phyloP scores from a whole-genome alignment of 2,329 filamentous ascomycete species.

The Cercospora sp. region DNA sequence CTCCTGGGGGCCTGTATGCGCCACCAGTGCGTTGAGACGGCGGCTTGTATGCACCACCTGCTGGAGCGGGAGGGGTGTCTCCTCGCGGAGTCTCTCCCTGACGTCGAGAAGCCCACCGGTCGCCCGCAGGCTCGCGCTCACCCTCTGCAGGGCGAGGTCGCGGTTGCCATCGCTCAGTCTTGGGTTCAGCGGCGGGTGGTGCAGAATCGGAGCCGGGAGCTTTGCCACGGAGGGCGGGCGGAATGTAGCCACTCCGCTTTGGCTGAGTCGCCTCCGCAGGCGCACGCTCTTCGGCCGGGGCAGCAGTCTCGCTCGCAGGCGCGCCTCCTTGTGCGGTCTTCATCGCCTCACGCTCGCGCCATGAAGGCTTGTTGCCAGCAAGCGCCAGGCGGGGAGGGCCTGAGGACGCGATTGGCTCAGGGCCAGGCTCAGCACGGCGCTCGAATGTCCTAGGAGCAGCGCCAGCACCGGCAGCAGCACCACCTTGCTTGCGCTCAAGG shows the following conservation, averaged over 20 bases:
- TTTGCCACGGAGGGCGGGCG: slow-evolving; percentile 46
- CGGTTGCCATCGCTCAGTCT: slow-evolving; percentile 29
- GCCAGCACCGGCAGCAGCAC: slow-evolving; percentile 40
- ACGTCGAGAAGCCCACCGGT: slow-evolving; percentile 23
- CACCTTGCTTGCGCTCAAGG: slow-evolving; percentile 59
- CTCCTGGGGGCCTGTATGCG: slow-evolving; percentile 32
- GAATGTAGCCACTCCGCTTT: slow-evolving; percentile 48
- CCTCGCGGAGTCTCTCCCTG: slow-evolving; percentile 18
- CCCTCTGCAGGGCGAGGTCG: slow-evolving; percentile 25
- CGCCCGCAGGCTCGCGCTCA: slow-evolving; percentile 19
- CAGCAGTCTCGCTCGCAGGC: slow-evolving; percentile 31
- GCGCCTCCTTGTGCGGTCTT: slow-evolving; percentile 38
- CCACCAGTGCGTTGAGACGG: slow-evolving; percentile 30
- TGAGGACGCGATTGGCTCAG: slow-evolving; percentile 50
- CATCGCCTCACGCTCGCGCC: slow-evolving; percentile 70
- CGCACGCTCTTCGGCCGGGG: slow-evolving; percentile 35
- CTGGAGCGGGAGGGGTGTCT: slow-evolving; percentile 20
- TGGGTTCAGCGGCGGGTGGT: slow-evolving; percentile 30
- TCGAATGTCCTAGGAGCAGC: slow-evolving; percentile 31
- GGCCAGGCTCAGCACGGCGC: slow-evolving; percentile 29
- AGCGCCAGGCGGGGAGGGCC: slow-evolving; percentile 64
- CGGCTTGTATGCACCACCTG: slow-evolving; percentile 29
- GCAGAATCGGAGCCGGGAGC: slow-evolving; percentile 34
- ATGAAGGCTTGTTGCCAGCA: slow-evolving; percentile 58
- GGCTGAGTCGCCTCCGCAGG: slow-evolving; percentile 43